These are phyloP conservation scores for Quercus lobata DNA, from an alignment of 331 rosid species.

Conservation along the genomic window DNA sequence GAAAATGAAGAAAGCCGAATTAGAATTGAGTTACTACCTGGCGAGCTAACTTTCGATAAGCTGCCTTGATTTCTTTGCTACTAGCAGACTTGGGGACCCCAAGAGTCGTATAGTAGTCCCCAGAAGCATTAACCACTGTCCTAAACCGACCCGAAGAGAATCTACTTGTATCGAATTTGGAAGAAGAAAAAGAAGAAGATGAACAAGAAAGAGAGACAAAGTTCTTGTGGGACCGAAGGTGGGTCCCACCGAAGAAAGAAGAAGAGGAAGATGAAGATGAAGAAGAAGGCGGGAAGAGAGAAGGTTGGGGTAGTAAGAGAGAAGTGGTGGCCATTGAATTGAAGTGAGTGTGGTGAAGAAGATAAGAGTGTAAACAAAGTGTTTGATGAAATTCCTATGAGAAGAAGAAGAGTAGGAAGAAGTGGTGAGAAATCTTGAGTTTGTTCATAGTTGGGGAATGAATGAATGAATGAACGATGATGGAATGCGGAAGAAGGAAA, in stretches of 20 bases:
- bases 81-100: constrained; percentile 79
- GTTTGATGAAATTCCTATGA: not conserved
- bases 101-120: constrained; percentile 82
- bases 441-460: not conserved
- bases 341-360: not conserved
- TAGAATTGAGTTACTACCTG: constrained; percentile 56
- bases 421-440: not conserved
- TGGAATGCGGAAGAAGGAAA: not conserved
- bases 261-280: constrained; percentile 28
- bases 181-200: not conserved
- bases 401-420: not conserved
- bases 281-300: constrained; percentile 34
- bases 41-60: constrained; percentile 93
- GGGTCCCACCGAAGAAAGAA: constrained; percentile 43
- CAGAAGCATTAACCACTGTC: constrained; percentile 57
- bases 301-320: constrained; percentile 40
- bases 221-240: constrained; percentile 38
- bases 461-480: not conserved
- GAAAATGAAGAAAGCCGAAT: not conserved
- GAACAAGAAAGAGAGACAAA: constrained; percentile 42
- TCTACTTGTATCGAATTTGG: constrained; percentile 20
- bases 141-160: constrained; percentile 38
- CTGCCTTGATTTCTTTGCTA: constrained; percentile 82
- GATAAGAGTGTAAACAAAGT: not conserved
- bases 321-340: constrained; percentile 59